phyloP scores from a whole-genome alignment of 441 rosid genomes.

The Pelargonium australe region DNA sequence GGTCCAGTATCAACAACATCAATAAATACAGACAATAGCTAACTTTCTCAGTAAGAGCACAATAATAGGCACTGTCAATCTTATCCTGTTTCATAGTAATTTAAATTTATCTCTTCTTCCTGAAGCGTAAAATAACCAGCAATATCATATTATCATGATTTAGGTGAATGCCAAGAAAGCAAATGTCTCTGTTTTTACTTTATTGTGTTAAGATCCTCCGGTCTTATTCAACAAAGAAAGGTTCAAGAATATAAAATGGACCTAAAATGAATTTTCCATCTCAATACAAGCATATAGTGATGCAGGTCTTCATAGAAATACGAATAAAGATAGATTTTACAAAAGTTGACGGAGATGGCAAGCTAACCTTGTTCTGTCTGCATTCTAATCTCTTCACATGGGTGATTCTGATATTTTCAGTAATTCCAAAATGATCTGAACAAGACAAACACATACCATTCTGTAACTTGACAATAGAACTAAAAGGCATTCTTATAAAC shows the following conservation, averaged over 20 bases:
- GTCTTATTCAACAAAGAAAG: background rate
- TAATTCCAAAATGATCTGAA: constrained; percentile 1
- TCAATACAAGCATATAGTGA: constrained; percentile 7
- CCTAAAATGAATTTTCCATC: background rate
- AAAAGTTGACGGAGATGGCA: constrained; percentile 16
- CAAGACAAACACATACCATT: background rate
- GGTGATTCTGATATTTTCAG: constrained; percentile 12
- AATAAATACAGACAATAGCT: no score
- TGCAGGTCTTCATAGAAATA: background rate
- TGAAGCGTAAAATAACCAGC: background rate
- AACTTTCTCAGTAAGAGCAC: no score
- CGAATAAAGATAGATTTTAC: constrained; percentile 4
- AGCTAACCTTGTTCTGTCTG: constrained; percentile 12
- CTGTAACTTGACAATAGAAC: constrained; percentile 3
- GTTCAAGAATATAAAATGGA: background rate
- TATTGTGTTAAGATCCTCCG: background rate
- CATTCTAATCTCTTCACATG: constrained; percentile 9
- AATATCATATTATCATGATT: background rate
- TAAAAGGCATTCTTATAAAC: background rate
- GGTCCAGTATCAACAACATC: no score
- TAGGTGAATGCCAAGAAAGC: background rate
- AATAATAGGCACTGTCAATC: background rate
- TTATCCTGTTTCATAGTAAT: background rate
- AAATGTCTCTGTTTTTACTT: background rate
- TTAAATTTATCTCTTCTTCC: background rate